A percentile compares a stretch with the other conserved stretches of the same genome.
Conservation (phyloP, 176 grass and related monocot genomes). For the Panicum miliaceum region DNA sequence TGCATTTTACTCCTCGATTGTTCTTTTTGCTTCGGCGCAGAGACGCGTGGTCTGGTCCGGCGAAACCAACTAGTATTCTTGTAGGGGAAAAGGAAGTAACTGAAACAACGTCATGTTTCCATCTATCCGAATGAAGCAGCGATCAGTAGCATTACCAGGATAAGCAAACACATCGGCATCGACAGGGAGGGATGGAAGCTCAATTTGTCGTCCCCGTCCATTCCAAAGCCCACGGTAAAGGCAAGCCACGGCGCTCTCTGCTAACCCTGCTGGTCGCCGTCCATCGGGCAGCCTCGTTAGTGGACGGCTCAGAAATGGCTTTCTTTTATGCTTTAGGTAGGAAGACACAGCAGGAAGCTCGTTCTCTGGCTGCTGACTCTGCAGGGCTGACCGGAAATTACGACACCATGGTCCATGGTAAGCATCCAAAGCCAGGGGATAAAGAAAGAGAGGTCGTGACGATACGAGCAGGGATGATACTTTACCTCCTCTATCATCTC, state of each 20-base stretch:
- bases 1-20: background rate
- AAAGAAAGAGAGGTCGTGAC: background rate
- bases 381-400: background rate
- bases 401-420: background rate
- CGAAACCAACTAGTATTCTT: too few relatives aligned
- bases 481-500: background rate
- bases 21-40: background rate
- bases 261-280: background rate
- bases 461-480: conserved; percentile 33
- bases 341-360: background rate
- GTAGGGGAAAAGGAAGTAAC: background rate
- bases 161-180: conserved; percentile 7
- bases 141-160: background rate
- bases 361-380: background rate
- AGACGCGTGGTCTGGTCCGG: background rate
- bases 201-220: background rate
- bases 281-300: background rate
- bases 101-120: background rate
- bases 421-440: conserved; percentile 20
- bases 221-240: conserved; percentile 27
- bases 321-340: background rate
- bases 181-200: background rate
- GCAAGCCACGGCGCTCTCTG: background rate
- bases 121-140: background rate
- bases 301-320: background rate